Percentiles rank a stretch among this genome's conserved stretches.
These are phyloP conservation scores for Eleusine coracana DNA, from an alignment of 176 grass and related monocot species.

Conservation along the genomic window DNA sequence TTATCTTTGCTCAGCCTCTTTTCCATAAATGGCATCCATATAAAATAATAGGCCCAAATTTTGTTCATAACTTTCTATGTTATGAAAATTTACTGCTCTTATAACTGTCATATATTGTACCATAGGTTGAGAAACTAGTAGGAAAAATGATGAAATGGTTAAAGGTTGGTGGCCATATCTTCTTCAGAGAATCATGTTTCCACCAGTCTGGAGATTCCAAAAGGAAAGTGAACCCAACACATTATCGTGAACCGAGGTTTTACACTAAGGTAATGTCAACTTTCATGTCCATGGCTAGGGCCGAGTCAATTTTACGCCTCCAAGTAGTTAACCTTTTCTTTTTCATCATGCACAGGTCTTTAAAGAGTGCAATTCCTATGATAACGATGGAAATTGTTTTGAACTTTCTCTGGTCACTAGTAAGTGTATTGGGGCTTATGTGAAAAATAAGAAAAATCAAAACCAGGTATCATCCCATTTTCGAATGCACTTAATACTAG, in stretches of 20 bases:
- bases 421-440: constrained; percentile 96
- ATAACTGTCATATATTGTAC: neutral
- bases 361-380: constrained; percentile 76
- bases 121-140: constrained; percentile 74
- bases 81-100: neutral
- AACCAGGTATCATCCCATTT: constrained; percentile 65
- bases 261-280: constrained; percentile 85
- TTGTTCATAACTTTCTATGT: neutral
- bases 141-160: constrained; percentile 83
- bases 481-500: constrained; percentile 13
- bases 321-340: constrained; percentile 17
- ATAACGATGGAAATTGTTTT: constrained; percentile 62
- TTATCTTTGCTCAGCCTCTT: neutral
- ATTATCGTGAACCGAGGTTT: constrained; percentile 91
- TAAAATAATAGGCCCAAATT: neutral
- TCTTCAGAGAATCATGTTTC: constrained; percentile 98
- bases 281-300: neutral
- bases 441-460: constrained; percentile 96
- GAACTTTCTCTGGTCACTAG: constrained; percentile 84
- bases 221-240: constrained; percentile 96
- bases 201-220: constrained; percentile 96
- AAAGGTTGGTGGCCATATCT: constrained; percentile 81
- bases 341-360: constrained; percentile 54
- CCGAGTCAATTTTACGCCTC: no score
- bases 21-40: neutral